Evolutionary conservation across 1,284 basidiomycete genomes (phyloP).

Genomic region (Schizophyllum amplum): DNA sequence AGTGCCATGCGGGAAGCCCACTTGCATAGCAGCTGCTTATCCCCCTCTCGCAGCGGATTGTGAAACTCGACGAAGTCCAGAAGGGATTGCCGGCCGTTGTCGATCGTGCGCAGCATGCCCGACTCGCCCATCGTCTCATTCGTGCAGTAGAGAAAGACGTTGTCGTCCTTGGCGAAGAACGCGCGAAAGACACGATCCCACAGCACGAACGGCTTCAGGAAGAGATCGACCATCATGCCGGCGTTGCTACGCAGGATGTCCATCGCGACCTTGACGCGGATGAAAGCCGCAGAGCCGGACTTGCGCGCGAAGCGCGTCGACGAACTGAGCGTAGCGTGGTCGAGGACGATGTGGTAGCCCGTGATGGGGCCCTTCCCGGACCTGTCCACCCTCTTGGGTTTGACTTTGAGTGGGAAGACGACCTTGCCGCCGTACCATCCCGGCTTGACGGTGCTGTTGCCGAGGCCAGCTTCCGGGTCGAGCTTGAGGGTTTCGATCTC

Average conservation of each 20-base stretch:
- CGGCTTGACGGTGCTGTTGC: slow-evolving; percentile 15
- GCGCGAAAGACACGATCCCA: slow-evolving; percentile 28
- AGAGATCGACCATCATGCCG: slow-evolving; percentile 16
- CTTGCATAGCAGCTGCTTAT: slow-evolving; percentile 28
- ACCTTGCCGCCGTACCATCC: slow-evolving; percentile 31
- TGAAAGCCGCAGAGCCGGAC: slow-evolving; percentile 31
- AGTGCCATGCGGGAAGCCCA: slow-evolving; percentile 31
- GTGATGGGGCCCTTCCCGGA: not conserved
- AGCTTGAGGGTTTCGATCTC: slow-evolving; percentile 21
- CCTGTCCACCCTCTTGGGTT: not conserved
- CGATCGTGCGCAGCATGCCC: slow-evolving; percentile 1
- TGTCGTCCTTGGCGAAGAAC: slow-evolving; percentile 29
- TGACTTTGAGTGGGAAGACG: not conserved
- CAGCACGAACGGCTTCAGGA: slow-evolving; percentile 27
- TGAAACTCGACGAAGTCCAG: slow-evolving; percentile 25
- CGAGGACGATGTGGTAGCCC: slow-evolving; percentile 14
- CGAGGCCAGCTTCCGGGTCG: slow-evolving; percentile 19
- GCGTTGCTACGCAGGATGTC: slow-evolving; percentile 12
- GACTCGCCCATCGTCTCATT: slow-evolving; percentile 18
- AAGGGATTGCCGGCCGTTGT: slow-evolving; percentile 11
- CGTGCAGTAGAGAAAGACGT: slow-evolving; percentile 28
- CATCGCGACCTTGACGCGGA: slow-evolving; percentile 25
- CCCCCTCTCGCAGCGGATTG: slow-evolving; percentile 20
- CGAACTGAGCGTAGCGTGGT: slow-evolving; percentile 23
- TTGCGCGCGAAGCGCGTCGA: slow-evolving; percentile 30